Evolutionary conservation across 257 asterid genomes (phyloP), one percentile per base, ranked within the genome.

Genomic region (Petrea volubilis): DNA sequence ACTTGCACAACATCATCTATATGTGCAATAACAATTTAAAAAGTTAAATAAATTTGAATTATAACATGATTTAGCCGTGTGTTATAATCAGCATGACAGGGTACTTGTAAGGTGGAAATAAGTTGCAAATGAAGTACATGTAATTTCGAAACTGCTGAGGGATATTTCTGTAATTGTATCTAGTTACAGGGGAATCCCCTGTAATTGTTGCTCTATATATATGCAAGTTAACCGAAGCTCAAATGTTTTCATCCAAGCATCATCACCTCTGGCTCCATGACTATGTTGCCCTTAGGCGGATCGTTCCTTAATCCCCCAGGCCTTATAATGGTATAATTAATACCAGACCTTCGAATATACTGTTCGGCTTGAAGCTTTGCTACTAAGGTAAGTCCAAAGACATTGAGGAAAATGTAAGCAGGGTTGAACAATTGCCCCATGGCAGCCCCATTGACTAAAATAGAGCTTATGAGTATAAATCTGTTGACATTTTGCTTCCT

Each of bases 361-460:
- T 87, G 80, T 81, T 94, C 99, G 9, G 99, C 97, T 82, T 89
- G 97, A 71, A 94, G 99, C 90, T 94, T 94, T 24, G 99, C 99
- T 12, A 91, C 82, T 60, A 94, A 77, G 52, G 87, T 84, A 47
- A 94, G 92, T 23, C 99, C 99, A 50, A 94, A 79, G 17, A 88
- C 90, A 14, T 94, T 94, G 72, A 94, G 97, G 70, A 94, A 77
- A 59, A 94, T 85, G 84, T 94, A 94, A 3, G 97, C 84, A 7
- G 99, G 99, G 61, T 94, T 94, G 25, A 94, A 58, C 70, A 88
- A 68, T 76, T 94, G 99, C 40, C 99, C 97, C 97, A 91, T 91
- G 72, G 99, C 93, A 33, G 98, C 99, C 18, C 99, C 99, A 64
- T 91, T 94, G 13, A 91, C 99, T 61, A 94, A 75, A 61, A 94